A percentile compares a stretch with the other conserved stretches of the same genome.
These are phyloP conservation scores for Atkinsonella hypoxylon DNA, from an alignment of 2,329 filamentous ascomycete species.

Conservation along the genomic window DNA sequence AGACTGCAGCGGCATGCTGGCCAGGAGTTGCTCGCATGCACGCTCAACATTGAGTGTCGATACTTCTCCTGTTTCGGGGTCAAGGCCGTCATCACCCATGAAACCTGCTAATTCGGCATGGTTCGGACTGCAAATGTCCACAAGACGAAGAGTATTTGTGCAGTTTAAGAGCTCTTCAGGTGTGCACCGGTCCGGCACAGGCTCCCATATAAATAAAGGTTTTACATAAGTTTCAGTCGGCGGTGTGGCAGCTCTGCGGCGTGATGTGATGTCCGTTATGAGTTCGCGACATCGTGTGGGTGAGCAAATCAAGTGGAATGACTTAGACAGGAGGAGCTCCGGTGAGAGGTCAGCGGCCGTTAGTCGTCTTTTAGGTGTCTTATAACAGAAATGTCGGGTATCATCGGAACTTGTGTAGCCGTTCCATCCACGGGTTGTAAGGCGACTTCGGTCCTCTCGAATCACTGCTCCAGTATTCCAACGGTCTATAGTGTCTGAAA, in stretches of 20 bases:
- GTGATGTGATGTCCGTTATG: slow-evolving; percentile 54
- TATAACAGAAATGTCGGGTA: slow-evolving; percentile 69
- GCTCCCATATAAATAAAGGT: slow-evolving; percentile 87
- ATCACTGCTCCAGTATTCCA: slow-evolving; percentile 70
- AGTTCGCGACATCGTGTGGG: slow-evolving; percentile 65
- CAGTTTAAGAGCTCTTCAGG: slow-evolving; percentile 54
- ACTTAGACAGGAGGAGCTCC: slow-evolving; percentile 55
- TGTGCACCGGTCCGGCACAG: slow-evolving; percentile 77
- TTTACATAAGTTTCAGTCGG: slow-evolving; percentile 28
- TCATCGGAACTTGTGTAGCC: slow-evolving; percentile 64
- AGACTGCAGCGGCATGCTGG: slow-evolving; percentile 50
- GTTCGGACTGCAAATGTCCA: slow-evolving; percentile 65
- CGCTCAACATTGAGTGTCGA: slow-evolving; percentile 41
- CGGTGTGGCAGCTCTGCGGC: slow-evolving; percentile 32
- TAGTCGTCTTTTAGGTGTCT: slow-evolving; percentile 74
- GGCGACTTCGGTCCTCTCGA: slow-evolving; percentile 50
- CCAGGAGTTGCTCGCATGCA: slow-evolving; percentile 49
- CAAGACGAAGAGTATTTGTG: slow-evolving; percentile 48
- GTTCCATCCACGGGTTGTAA: slow-evolving; percentile 89
- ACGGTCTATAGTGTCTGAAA: slow-evolving; percentile 51
- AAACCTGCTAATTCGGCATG: slow-evolving; percentile 79
- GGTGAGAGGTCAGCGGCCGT: slow-evolving; percentile 59
- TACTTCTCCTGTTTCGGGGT: slow-evolving; percentile 42
- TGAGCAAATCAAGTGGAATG: slow-evolving; percentile 82
- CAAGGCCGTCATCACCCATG: slow-evolving; percentile 52